Conservation (phyloP, 495 filamentous ascomycete genomes). For the Jackrogersella multiformis region DNA sequence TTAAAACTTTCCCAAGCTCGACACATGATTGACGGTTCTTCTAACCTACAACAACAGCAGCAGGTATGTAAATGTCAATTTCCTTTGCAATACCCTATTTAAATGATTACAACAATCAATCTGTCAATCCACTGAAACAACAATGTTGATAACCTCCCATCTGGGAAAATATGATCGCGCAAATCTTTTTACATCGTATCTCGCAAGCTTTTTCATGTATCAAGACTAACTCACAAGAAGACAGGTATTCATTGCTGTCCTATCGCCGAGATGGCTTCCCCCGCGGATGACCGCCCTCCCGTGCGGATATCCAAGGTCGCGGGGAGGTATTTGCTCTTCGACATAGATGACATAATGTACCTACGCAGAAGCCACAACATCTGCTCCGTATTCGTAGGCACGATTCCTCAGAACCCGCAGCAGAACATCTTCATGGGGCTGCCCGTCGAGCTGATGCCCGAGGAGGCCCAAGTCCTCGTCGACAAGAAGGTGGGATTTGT, state of each 20-base stretch:
- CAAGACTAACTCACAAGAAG: conserved; percentile 35
- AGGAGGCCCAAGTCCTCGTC: conserved; percentile 85
- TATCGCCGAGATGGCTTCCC: conserved; percentile 39
- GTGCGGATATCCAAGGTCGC: conserved; percentile 85
- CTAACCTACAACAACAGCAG: conserved; percentile 27
- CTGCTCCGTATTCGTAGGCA: conserved; percentile 85
- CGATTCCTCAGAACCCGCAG: conserved; percentile 87
- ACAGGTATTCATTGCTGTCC: conserved; percentile 17
- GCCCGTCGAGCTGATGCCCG: conserved; percentile 87
- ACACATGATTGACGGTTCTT: conserved; percentile 21
- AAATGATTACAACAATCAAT: conserved; percentile 75
- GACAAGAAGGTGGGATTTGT: conserved; percentile 82
- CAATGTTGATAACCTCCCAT: conserved; percentile 50
- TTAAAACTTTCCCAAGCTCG: conserved; percentile 24
- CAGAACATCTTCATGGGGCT: conserved; percentile 95
- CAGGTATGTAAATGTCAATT: conserved; percentile 34
- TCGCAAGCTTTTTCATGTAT: neutral
- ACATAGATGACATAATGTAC: conserved; percentile 81
- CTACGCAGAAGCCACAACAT: conserved; percentile 84
- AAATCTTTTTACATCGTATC: neutral
- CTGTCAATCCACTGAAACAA: conserved; percentile 88
- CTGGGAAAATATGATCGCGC: conserved; percentile 51
- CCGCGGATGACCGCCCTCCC: conserved; percentile 35
- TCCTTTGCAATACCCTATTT: conserved; percentile 32
- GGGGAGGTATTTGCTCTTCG: conserved; percentile 88